Percentiles rank a stretch among this genome's conserved stretches.
phyloP scores from a whole-genome alignment of 345 rosid genomes.

The Syzygium grande region DNA sequence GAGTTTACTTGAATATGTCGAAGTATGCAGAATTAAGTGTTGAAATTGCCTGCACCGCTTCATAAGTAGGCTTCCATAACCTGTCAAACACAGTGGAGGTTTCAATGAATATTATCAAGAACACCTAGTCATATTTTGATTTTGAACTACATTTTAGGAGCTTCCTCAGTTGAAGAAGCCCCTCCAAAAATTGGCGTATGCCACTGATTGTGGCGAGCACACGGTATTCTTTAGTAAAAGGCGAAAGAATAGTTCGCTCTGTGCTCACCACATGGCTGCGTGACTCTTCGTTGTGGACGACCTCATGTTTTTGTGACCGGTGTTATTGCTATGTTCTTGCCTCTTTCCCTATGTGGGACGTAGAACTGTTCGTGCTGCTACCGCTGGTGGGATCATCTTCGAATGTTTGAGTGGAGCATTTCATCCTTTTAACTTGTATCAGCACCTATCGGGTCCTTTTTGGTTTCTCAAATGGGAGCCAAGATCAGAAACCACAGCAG shows the following conservation, averaged over 20 bases:
- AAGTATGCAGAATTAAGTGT: too few relatives aligned
- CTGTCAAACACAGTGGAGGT: too few relatives aligned
- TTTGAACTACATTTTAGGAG: neutral
- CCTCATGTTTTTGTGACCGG: neutral
- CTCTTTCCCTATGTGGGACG: neutral
- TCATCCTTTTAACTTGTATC: neutral
- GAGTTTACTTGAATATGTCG: too few relatives aligned
- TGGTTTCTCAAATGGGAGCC: neutral
- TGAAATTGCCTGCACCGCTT: too few relatives aligned
- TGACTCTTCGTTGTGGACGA: accelerated
- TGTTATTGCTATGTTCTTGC: neutral
- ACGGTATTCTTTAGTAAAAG: conserved; percentile 48
- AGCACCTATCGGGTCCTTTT: neutral
- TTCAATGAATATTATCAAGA: too few relatives aligned
- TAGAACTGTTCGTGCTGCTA: neutral
- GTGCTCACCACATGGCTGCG: conserved; percentile 27
- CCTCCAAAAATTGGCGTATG: conserved; percentile 15
- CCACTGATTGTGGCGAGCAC: conserved; percentile 13
- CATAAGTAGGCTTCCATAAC: too few relatives aligned
- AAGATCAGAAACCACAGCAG: neutral
- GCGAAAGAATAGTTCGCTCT: conserved; percentile 47
- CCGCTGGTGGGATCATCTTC: neutral
- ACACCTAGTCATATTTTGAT: too few relatives aligned
- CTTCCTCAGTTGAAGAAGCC: neutral
- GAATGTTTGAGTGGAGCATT: neutral